Percentiles rank a stretch among this genome's conserved stretches.
Evolutionary conservation across 2,329 filamentous ascomycete genomes (phyloP).

Genomic region (Colletotrichum noveboracense): DNA sequence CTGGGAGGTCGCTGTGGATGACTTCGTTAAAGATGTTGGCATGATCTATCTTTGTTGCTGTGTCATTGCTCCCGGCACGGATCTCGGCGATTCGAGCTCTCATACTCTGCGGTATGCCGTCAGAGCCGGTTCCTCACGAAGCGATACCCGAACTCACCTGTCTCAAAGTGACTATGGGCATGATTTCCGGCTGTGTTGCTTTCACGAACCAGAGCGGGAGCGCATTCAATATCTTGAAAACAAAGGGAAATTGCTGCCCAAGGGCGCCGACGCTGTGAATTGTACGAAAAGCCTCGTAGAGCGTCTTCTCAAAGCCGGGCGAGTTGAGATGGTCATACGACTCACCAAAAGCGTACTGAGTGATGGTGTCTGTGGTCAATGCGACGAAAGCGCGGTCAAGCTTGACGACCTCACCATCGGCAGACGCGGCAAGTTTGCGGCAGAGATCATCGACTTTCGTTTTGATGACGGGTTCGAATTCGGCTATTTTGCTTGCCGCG

Average conservation of each 20-base stretch:
- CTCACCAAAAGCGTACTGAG: conserved; percentile 40
- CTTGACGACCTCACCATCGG: conserved; percentile 14
- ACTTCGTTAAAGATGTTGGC: conserved; percentile 38
- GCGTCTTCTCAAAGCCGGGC: conserved; percentile 28
- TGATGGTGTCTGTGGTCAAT: conserved; percentile 40
- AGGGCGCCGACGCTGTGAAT: conserved; percentile 29
- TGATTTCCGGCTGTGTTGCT: conserved; percentile 25
- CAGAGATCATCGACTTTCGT: conserved; percentile 33
- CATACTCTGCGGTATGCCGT: neutral
- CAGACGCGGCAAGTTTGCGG: conserved; percentile 25
- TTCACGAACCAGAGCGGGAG: conserved; percentile 26
- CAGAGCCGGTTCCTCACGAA: neutral
- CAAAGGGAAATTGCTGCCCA: conserved; percentile 30
- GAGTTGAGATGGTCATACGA: conserved; percentile 33
- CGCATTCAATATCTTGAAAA: conserved; percentile 28
- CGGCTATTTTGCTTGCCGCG: neutral
- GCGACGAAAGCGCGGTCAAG: conserved; percentile 31
- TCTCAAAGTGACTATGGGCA: conserved; percentile 25
- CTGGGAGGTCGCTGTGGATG: conserved; percentile 32
- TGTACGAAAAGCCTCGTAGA: conserved; percentile 28
- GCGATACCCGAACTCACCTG: neutral
- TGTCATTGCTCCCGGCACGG: conserved; percentile 5
- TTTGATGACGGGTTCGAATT: conserved; percentile 25
- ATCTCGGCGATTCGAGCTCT: neutral
- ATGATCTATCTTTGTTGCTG: neutral